These are phyloP conservation scores for Cyphellophora attinorum DNA, from an alignment of 2,329 filamentous ascomycete genomes.

Conservation along the genomic window DNA sequence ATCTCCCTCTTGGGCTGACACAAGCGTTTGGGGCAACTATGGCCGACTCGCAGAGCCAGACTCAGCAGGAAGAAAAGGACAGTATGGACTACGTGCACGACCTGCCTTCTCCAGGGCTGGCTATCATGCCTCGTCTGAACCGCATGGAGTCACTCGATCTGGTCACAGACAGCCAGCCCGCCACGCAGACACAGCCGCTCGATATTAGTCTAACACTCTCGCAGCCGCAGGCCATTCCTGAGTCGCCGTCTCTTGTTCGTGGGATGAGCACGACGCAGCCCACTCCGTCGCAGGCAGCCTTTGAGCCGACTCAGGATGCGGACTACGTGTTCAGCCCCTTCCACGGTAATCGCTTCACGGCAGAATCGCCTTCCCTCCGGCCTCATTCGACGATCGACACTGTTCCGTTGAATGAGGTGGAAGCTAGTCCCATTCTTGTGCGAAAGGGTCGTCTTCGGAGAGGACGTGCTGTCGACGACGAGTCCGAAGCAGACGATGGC, in stretches of 20 bases:
- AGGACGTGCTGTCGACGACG: constrained; percentile 37
- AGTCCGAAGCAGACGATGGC: constrained; percentile 28
- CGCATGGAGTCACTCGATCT: constrained; percentile 53
- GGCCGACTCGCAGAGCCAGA: constrained; percentile 44
- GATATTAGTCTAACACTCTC: constrained; percentile 48
- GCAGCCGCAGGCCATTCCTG: constrained; percentile 44
- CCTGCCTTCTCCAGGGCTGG: constrained; percentile 40
- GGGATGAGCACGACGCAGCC: constrained; percentile 18
- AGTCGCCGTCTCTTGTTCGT: constrained; percentile 9
- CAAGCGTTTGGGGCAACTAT: constrained; percentile 89
- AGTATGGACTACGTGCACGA: constrained; percentile 41
- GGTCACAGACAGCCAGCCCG: constrained; percentile 47
- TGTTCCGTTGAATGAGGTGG: constrained; percentile 40
- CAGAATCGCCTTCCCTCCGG: constrained; percentile 27
- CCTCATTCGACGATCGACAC: constrained; percentile 65
- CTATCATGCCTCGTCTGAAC: constrained; percentile 48
- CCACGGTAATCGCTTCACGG: constrained; percentile 56
- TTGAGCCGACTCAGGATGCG: constrained; percentile 68
- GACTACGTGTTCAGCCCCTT: constrained; percentile 69
- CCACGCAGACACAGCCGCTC: constrained; percentile 28
- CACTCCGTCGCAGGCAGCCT: constrained; percentile 21
- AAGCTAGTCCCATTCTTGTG: constrained; percentile 58
- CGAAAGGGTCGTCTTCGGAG: constrained; percentile 43
- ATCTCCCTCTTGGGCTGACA: constrained; percentile 58
- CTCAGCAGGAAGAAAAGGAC: constrained; percentile 32